Conservation (phyloP, 2,329 filamentous ascomycete genomes). For the Dryadomyces quercivorus region DNA sequence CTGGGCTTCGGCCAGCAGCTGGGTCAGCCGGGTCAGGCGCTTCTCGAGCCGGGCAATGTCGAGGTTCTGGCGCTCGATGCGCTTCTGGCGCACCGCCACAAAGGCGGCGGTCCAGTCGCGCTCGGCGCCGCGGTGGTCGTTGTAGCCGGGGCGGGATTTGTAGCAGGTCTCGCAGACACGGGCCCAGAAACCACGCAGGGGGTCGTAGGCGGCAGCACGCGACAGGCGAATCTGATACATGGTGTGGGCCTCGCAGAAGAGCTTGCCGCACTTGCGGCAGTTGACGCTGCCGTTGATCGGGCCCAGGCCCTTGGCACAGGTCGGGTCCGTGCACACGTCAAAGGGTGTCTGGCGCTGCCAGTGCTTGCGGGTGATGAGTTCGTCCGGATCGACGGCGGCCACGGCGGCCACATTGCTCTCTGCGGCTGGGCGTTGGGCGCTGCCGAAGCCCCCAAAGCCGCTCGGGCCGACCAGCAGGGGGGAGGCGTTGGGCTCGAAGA, state of each 20-base stretch:
- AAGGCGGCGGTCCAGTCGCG: slow-evolving; percentile 66
- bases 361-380: slow-evolving; percentile 74
- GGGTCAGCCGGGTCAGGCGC: slow-evolving; percentile 78
- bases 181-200: slow-evolving; percentile 82
- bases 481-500: slow-evolving; percentile 69
- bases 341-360: slow-evolving; percentile 70
- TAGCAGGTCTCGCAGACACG: slow-evolving; percentile 98
- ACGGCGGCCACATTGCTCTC: slow-evolving; percentile 11
- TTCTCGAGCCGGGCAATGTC: slow-evolving; percentile 88
- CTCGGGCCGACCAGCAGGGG: neutral
- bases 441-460: slow-evolving; percentile 17
- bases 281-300: slow-evolving; percentile 76
- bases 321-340: slow-evolving; percentile 77
- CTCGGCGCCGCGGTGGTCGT: slow-evolving; percentile 65
- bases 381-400: slow-evolving; percentile 62
- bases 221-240: slow-evolving; percentile 99
- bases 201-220: slow-evolving; percentile 77
- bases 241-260: slow-evolving; percentile 96
- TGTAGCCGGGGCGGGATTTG: slow-evolving; percentile 91
- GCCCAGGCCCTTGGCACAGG: slow-evolving; percentile 70
- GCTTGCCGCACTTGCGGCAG: slow-evolving; percentile 79
- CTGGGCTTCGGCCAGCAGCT: slow-evolving; percentile 60
- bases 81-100: slow-evolving; percentile 56
- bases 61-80: slow-evolving; percentile 71
- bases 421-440: slow-evolving; percentile 18